Evolutionary conservation across 2,329 filamentous ascomycete species (phyloP), one percentile per base, ranked within the genome.

Genomic region (Curvularia sp.): DNA sequence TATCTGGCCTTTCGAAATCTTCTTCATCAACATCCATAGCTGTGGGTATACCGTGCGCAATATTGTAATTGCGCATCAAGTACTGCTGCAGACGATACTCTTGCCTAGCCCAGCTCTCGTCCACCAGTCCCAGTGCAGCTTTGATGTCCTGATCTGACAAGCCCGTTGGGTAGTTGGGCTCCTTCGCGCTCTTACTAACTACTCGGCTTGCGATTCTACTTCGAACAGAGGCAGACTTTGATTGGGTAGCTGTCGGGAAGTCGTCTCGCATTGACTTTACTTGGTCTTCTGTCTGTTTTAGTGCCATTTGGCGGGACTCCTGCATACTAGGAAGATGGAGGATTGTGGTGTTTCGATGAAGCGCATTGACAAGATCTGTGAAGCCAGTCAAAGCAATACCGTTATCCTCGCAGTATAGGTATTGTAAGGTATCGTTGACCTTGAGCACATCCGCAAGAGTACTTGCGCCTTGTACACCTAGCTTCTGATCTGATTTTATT

Each of bases 401-500:
- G 68, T 92, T 92, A 72, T 89, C 87, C 61, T 89, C 88, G 73
- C 89, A 91, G 66, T 90, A 82, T 5, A 92, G 80, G 70, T 91
- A 86, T 25, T 83, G 81, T 5, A 92, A 77, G 1, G 83, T 84
- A 2, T 75, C 80, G 67, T 91, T 91, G 60, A 81, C 81, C 67
- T 88, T 86, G 34, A 91, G 77, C 15, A 91, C 88, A 18, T 89
- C 87, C 1, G 88, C 86, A 34, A 91, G 79, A 0, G 87, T 89
- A 68, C 85, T 89, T 3, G 89, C 88, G 30, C 89, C 89, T 74
- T 88, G 87, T 21, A 90, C 74, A 3, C 89, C 89, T 6, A 91
- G 81, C 62, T 86, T 88, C 76, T 91, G 89, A 70, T 88, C 76
- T 77, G 13, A 3, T 30, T 38, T 6, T 15, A 55, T 76, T 51